phyloP scores from a whole-genome alignment of 2,329 filamentous ascomycete species.

The Hyphodiscus sp. region DNA sequence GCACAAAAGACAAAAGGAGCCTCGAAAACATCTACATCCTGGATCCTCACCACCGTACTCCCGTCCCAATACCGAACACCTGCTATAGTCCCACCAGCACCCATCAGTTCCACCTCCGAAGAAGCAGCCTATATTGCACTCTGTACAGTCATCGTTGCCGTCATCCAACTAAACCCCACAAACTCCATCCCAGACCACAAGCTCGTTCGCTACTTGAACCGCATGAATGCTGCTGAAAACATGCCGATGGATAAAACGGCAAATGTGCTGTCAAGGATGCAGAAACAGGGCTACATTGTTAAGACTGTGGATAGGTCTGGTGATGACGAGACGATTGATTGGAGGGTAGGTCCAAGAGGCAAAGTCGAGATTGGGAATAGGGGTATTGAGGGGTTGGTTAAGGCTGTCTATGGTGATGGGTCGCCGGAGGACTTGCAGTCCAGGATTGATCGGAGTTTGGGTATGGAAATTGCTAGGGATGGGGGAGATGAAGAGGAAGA shows the following conservation, averaged over 20 bases:
- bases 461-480: constrained; percentile 33
- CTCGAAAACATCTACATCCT: constrained; percentile 56
- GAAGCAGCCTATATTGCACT: constrained; percentile 79
- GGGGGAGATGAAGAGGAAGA: constrained; percentile 15
- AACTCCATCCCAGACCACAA: constrained; percentile 71
- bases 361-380: constrained; percentile 78
- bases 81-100: constrained; percentile 61
- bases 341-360: constrained; percentile 76
- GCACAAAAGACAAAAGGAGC: constrained; percentile 40
- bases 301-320: constrained; percentile 62
- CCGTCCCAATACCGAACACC: constrained; percentile 61
- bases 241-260: constrained; percentile 71
- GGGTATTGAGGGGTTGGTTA: constrained; percentile 65
- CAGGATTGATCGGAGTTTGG: constrained; percentile 56
- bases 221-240: constrained; percentile 69
- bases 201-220: constrained; percentile 65
- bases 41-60: constrained; percentile 70
- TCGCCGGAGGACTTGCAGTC: constrained; percentile 49
- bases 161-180: constrained; percentile 65
- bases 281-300: constrained; percentile 77
- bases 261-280: constrained; percentile 64
- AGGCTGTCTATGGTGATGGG: constrained; percentile 48
- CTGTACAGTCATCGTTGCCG: constrained; percentile 70
- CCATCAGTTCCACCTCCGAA: constrained; percentile 54
- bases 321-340: constrained; percentile 73